Percentiles rank a stretch among this genome's conserved stretches.
Evolutionary conservation across 306 rosid species (phyloP).

Genomic region (Sophora flavescens): DNA sequence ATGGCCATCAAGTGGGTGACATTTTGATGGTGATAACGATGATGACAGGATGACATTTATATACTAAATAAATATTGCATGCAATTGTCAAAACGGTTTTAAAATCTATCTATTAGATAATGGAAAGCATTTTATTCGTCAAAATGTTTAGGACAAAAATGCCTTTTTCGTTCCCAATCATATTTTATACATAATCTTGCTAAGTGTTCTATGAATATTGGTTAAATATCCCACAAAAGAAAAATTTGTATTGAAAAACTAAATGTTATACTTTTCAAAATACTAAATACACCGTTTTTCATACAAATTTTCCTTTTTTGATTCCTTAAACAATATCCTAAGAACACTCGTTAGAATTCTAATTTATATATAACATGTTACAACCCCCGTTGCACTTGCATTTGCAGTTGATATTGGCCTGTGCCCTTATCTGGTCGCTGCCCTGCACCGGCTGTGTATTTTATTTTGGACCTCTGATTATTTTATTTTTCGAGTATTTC

Average conservation of each 20-base stretch:
- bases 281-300: no score
- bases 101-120: neutral
- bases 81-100: conserved; percentile 26
- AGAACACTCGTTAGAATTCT: no score
- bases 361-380: no score
- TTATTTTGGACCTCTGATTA: neutral
- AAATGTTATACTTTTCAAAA: no score
- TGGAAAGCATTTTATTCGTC: neutral
- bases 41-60: conserved; percentile 38
- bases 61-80: neutral
- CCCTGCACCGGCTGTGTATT: neutral
- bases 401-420: conserved; percentile 26
- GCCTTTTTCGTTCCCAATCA: conserved; percentile 37
- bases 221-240: no score
- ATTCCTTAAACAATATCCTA: no score
- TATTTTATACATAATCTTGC: neutral
- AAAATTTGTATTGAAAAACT: no score
- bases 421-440: conserved; percentile 28
- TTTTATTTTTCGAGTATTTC: neutral
- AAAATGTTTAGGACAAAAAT: conserved; percentile 45
- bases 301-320: no score
- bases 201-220: no score
- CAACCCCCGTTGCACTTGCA: conserved; percentile 12
- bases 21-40: conserved; percentile 36
- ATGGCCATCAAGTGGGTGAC: conserved; percentile 46